Percentiles rank a stretch among this genome's conserved stretches.
phyloP scores from a whole-genome alignment of 2,329 filamentous ascomycete species.

The Talaromyces sp. region DNA sequence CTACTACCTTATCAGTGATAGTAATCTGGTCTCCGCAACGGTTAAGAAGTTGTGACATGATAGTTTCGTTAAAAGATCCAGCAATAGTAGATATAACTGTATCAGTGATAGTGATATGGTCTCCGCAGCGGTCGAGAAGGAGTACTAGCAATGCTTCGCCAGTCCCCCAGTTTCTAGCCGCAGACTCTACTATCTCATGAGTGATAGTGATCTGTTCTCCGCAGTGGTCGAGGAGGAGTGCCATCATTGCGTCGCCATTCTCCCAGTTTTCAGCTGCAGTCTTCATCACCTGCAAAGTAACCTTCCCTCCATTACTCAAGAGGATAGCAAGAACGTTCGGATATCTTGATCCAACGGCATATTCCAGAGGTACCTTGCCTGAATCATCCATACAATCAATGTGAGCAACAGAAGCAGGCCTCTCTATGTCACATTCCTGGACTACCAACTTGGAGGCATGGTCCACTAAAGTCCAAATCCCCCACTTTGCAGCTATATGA shows the following conservation, averaged over 20 bases:
- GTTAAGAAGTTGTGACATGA: neutral
- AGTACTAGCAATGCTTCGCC: neutral
- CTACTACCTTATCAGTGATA: too few species aligned
- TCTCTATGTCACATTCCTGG: neutral
- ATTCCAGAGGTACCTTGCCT: neutral
- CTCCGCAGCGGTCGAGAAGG: neutral
- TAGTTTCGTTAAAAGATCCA: too few species aligned
- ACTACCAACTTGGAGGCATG: neutral
- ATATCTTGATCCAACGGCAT: neutral
- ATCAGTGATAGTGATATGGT: neutral
- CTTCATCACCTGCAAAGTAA: neutral
- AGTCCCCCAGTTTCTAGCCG: neutral
- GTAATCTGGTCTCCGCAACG: too few species aligned
- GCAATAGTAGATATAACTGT: too few species aligned
- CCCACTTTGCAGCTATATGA: constrained; percentile 4
- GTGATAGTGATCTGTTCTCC: neutral
- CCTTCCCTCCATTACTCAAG: neutral
- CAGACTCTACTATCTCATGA: neutral
- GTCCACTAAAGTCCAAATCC: neutral
- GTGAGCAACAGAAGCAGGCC: neutral
- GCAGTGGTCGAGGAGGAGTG: neutral
- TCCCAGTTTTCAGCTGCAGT: neutral
- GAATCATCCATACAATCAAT: neutral
- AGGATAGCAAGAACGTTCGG: neutral
- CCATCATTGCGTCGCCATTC: neutral